phyloP scores from a whole-genome alignment of 2,329 filamentous ascomycete species.

The Penicillium occitanis region DNA sequence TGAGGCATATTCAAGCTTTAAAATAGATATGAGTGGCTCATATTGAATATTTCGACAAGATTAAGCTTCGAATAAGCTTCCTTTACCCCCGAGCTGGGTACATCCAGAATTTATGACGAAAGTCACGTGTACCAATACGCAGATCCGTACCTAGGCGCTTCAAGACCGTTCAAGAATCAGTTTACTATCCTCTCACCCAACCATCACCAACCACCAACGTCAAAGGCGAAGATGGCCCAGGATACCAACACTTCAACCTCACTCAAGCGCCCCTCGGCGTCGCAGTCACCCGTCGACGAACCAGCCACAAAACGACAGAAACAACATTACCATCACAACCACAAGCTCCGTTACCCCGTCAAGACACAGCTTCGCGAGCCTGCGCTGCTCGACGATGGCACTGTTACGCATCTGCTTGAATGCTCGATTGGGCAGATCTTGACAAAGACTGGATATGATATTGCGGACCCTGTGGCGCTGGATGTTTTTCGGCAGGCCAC shows the following conservation, averaged over 20 bases:
- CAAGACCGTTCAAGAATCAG: background rate
- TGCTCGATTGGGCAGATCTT: slow-evolving; percentile 56
- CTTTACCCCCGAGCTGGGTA: background rate
- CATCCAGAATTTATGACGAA: background rate
- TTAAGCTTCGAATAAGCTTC: background rate
- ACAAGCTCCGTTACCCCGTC: slow-evolving; percentile 40
- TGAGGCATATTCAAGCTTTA: background rate
- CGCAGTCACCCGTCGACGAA: slow-evolving; percentile 23
- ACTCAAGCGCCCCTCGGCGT: slow-evolving; percentile 37
- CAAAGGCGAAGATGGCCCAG: slow-evolving; percentile 30
- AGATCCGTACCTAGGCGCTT: background rate
- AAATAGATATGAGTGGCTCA: background rate
- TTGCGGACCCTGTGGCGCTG: slow-evolving; percentile 56
- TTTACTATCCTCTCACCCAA: background rate
- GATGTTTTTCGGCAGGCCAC: slow-evolving; percentile 56
- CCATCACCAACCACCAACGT: background rate
- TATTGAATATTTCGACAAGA: background rate
- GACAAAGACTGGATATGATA: slow-evolving; percentile 55
- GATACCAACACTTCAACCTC: slow-evolving; percentile 25
- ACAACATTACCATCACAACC: slow-evolving; percentile 44
- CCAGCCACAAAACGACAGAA: slow-evolving; percentile 36
- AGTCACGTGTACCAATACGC: background rate
- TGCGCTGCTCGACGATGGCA: slow-evolving; percentile 51
- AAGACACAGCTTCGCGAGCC: slow-evolving; percentile 37
- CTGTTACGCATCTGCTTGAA: slow-evolving; percentile 56